Evolutionary conservation across 768 basidiomycete genomes (phyloP), one percentile per base, ranked within the genome.

Genomic region (Nidula microcarpa): DNA sequence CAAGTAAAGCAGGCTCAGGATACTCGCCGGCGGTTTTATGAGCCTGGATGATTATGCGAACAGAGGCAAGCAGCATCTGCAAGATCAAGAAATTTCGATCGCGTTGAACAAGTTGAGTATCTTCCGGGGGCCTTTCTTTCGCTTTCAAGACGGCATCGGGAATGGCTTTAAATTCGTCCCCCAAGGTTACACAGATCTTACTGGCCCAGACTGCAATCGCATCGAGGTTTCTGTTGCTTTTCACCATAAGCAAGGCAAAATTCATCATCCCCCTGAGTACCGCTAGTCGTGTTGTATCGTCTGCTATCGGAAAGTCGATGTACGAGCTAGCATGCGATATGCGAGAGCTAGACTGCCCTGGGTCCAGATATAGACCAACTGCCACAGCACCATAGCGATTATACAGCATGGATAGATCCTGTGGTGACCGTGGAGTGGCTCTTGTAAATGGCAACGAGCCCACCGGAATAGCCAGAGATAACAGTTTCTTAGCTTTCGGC

Each of bases 361-460:
- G 62, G 45, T 87, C 82, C 44, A 97, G 78, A 58, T 85, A 79
- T 43, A 89, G 76, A 4, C 84, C 85, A 30, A 91, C 74, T 5
- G 87, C 81, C 57, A 89, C 74, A 9, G 89, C 85, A 47, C 80
- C 82, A 60, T 91, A 84, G 7, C 94, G 84, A 67, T 97, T 97
- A 67, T 87, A 83, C 34, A 96, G 74, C 78, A 85, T 85, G 0
- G 91, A 87, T 2, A 89, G 73, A 36, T 89, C 82, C 34, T 77
- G 72, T 2, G 65, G 55, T 0, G 74, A 70, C 0, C 86, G 84
- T 4, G 80, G 80, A 3, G 64, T 69, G 1, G 67, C 65, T 41
- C 81, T 79, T 3, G 78, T 79, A 70, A 88, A 89, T 1, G 83
- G 75, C 6, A 92, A 77, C 3, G 85, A 73, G 23, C 85, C 82